Conservation (phyloP, 1,139 yeast genomes). For the Hyphopichia khmerensis region DNA sequence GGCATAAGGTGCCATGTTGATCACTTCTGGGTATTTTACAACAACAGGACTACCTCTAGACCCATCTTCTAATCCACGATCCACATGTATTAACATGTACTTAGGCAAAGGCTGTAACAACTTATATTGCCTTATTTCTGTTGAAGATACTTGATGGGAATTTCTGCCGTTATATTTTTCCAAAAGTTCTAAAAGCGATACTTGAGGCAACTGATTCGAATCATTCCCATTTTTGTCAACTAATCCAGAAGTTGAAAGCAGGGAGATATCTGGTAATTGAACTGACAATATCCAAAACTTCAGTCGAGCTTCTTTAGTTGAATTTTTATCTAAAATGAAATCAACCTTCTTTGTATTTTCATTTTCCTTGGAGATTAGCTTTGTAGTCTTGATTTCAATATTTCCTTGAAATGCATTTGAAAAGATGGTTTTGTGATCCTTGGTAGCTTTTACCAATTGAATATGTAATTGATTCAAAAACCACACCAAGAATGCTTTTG, state of each 20-base stretch:
- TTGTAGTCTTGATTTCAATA: conserved; percentile 32
- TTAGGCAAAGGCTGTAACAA: conserved; percentile 48
- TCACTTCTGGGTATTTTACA: conserved; percentile 55
- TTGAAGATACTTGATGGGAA: conserved; percentile 14
- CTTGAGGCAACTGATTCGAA: conserved; percentile 51
- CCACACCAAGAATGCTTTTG: conserved; percentile 61
- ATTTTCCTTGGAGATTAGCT: conserved; percentile 13
- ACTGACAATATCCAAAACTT: conserved; percentile 64
- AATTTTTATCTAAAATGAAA: conserved; percentile 17
- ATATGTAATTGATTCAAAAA: conserved; percentile 48
- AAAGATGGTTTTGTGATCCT: conserved; percentile 14
- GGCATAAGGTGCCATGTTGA: conserved; percentile 38
- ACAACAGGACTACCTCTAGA: conserved; percentile 57
- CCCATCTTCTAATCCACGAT: conserved; percentile 43
- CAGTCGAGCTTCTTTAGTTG: conserved; percentile 12
- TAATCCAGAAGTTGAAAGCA: conserved; percentile 45
- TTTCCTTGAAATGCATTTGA: conserved; percentile 51
- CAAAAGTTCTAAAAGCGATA: conserved; percentile 46
- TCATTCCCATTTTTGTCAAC: conserved; percentile 10
- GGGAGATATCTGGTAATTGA: conserved; percentile 56
- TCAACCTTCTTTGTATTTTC: conserved; percentile 20
- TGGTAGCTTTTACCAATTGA: conserved; percentile 25
- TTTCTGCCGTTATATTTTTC: conserved; percentile 40
- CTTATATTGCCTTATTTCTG: conserved; percentile 33
- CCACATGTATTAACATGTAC: conserved; percentile 53